These are phyloP conservation scores for Triangularia setosa DNA, from an alignment of 2,329 filamentous ascomycete species.

Conservation along the genomic window DNA sequence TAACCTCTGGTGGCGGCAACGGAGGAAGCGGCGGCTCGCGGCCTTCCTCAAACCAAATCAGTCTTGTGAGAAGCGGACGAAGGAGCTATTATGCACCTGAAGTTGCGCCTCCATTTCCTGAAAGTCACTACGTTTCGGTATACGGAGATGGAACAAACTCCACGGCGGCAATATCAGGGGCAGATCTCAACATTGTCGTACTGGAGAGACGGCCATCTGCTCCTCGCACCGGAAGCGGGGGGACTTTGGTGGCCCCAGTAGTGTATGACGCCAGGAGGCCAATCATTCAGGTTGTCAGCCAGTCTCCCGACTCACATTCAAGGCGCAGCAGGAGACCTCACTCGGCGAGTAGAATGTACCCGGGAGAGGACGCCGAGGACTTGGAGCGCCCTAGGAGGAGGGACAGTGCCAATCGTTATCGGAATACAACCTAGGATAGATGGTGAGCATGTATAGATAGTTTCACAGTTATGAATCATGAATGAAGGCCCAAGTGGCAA, in stretches of 20 bases:
- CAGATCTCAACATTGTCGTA: not conserved
- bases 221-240: not conserved
- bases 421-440: not conserved
- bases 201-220: not conserved
- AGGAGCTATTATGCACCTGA: not conserved
- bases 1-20: not conserved
- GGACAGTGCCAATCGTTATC: not conserved
- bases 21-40: not conserved
- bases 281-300: not conserved
- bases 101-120: not conserved
- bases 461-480: not conserved
- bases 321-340: not conserved
- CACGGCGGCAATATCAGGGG: not conserved
- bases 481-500: not conserved
- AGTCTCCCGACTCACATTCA: not conserved
- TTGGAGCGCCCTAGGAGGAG: not conserved
- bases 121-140: not conserved
- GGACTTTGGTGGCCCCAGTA: not conserved
- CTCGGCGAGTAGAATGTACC: not conserved
- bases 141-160: not conserved
- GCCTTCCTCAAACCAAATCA: not conserved
- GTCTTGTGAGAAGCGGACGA: not conserved
- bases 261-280: not conserved
- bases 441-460: not conserved
- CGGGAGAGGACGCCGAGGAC: not conserved